Conservation (phyloP, 2,329 filamentous ascomycete species). For the Atkinsonella texensis region DNA sequence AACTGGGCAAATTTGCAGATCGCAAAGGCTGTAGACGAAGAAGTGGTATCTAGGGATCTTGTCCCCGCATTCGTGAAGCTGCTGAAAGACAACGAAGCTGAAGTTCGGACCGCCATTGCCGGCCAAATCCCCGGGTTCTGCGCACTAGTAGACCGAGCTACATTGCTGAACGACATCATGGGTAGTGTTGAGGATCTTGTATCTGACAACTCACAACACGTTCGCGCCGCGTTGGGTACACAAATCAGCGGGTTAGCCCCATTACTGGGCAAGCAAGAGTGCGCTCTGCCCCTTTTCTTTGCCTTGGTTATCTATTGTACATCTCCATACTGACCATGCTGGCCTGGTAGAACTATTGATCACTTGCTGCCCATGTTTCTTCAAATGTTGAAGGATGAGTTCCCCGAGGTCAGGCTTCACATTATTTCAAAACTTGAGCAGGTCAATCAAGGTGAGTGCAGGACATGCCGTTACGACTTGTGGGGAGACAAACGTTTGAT, state of each 20-base stretch:
- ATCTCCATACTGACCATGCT: not conserved
- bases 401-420: conserved; percentile 93
- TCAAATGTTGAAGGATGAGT: conserved; percentile 98
- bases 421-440: conserved; percentile 99
- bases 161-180: conserved; percentile 92
- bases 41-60: conserved; percentile 85
- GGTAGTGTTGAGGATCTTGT: conserved; percentile 91
- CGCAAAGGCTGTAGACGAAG: conserved; percentile 94
- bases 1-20: conserved; percentile 45
- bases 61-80: conserved; percentile 96
- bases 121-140: conserved; percentile 98
- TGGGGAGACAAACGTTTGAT: not conserved
- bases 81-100: conserved; percentile 93
- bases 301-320: too few relatives aligned
- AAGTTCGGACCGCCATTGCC: conserved; percentile 92
- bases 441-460: conserved; percentile 71
- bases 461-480: too few relatives aligned
- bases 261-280: conserved; percentile 97
- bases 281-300: conserved; percentile 23
- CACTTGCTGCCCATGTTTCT: conserved; percentile 98
- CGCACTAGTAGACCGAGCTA: conserved; percentile 71
- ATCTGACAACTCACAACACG: conserved; percentile 91
- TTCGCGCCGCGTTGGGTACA: conserved; percentile 86
- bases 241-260: conserved; percentile 95
- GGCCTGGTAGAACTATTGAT: conserved; percentile 65